Evolutionary conservation across 352 stramenopile genomes (phyloP).

Genomic region (Globisporangium radiosum): DNA sequence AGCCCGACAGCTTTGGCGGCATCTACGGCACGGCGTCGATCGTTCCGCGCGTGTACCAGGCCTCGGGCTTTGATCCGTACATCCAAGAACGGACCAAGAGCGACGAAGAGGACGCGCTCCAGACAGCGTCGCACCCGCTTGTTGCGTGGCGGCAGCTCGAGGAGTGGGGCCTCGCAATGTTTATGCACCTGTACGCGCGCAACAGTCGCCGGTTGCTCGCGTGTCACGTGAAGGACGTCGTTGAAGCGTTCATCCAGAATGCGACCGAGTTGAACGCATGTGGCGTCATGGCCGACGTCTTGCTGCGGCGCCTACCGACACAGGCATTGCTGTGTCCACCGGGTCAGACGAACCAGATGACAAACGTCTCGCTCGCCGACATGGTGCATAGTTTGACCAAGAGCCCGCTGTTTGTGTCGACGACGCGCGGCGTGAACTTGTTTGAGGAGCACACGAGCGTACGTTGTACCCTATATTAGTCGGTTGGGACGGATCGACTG

Average conservation of each 20-base stretch:
- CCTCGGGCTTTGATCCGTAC: slow-evolving; percentile 72
- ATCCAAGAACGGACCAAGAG: slow-evolving; percentile 51
- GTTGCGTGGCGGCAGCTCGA: slow-evolving; percentile 74
- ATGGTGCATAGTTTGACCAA: slow-evolving; percentile 63
- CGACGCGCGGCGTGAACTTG: slow-evolving; percentile 63
- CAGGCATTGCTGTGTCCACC: slow-evolving; percentile 74
- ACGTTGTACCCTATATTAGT: slow-evolving; percentile 15
- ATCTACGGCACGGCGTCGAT: slow-evolving; percentile 68
- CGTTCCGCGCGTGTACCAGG: slow-evolving; percentile 75
- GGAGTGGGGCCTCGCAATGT: slow-evolving; percentile 71
- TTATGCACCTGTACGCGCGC: slow-evolving; percentile 84
- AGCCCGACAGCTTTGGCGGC: slow-evolving; percentile 50
- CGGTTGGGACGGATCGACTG: background rate
- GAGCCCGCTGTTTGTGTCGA: slow-evolving; percentile 70
- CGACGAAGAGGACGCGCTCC: slow-evolving; percentile 67
- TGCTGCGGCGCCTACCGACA: slow-evolving; percentile 58
- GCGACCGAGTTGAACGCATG: slow-evolving; percentile 73
- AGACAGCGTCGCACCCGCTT: slow-evolving; percentile 64
- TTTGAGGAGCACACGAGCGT: slow-evolving; percentile 79
- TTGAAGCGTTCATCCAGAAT: slow-evolving; percentile 78
- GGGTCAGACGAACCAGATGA: slow-evolving; percentile 66
- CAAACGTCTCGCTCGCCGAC: slow-evolving; percentile 74
- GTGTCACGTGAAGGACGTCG: slow-evolving; percentile 80
- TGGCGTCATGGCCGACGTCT: slow-evolving; percentile 71
- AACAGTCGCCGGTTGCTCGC: slow-evolving; percentile 76